phyloP scores from a whole-genome alignment of 2,329 filamentous ascomycete species.

The Diaporthe vexans region DNA sequence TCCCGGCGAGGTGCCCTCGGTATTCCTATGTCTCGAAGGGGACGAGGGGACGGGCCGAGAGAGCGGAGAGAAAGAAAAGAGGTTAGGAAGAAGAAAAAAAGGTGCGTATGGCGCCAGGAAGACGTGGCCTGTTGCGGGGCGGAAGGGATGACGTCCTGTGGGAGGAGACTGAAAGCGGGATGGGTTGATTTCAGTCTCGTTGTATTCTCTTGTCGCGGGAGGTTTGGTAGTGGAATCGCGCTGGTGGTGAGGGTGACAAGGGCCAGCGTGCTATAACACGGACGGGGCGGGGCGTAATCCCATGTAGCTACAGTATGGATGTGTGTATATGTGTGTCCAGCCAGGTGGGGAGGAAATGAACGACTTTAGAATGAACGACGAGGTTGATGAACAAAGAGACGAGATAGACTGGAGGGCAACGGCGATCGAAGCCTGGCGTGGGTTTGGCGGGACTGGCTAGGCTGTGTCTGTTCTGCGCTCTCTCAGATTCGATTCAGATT shows the following conservation, averaged over 20 bases:
- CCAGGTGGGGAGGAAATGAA: conserved; percentile 33
- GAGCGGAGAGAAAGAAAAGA: background rate
- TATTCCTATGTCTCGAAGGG: background rate
- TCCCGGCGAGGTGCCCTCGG: background rate
- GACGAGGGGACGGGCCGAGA: background rate
- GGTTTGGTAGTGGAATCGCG: background rate
- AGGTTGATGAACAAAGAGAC: conserved; percentile 29
- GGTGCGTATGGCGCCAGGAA: conserved; percentile 3
- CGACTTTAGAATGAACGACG: conserved; percentile 37
- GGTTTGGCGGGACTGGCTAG: conserved; percentile 35
- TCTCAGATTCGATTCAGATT: conserved; percentile 34
- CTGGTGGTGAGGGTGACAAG: conserved; percentile 9
- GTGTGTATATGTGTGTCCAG: conserved; percentile 6
- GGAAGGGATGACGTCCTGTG: conserved; percentile 19
- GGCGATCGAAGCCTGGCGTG: conserved; percentile 34
- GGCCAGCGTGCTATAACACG: conserved; percentile 29
- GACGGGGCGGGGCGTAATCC: conserved; percentile 22
- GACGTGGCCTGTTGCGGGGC: conserved; percentile 30
- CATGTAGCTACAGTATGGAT: conserved; percentile 12
- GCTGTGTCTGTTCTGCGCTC: conserved; percentile 24
- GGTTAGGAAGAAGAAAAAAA: background rate
- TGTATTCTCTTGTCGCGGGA: background rate
- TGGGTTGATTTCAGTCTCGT: conserved; percentile 7
- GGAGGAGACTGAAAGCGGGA: conserved; percentile 9
- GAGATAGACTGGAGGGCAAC: conserved; percentile 30